Evolutionary conservation across 345 rosid genomes (phyloP).

Genomic region (Chamaenerion angustifolium): DNA sequence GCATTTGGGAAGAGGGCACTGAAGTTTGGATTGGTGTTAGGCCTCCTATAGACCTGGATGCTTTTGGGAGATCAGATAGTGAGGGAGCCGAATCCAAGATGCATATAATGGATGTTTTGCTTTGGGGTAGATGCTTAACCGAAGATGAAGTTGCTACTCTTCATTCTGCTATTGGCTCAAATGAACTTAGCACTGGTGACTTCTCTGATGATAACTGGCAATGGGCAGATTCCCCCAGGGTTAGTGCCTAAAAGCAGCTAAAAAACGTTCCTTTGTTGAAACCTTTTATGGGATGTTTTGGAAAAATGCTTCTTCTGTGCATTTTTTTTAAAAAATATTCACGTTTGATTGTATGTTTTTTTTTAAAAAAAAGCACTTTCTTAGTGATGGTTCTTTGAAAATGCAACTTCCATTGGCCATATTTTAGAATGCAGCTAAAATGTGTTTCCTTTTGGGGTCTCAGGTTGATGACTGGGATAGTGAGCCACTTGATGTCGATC

Average conservation of each 20-base stretch:
- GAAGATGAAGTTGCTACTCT: conserved; percentile 88
- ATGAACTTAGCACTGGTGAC: conserved; percentile 66
- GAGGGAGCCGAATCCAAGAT: conserved; percentile 97
- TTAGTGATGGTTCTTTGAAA: no score
- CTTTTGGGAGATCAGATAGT: conserved; percentile 98
- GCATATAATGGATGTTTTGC: conserved; percentile 99
- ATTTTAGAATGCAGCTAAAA: background rate
- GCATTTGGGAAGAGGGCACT: conserved; percentile 85
- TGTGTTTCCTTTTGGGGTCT: conserved; percentile 13
- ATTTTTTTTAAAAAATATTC: no score
- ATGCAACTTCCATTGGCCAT: no score
- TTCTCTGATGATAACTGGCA: conserved; percentile 90
- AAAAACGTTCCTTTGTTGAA: no score
- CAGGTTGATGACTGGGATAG: conserved; percentile 99
- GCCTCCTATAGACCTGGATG: conserved; percentile 89
- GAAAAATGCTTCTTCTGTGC: no score
- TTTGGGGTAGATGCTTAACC: conserved; percentile 94
- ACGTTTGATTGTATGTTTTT: no score
- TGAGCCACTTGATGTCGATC: conserved; percentile 92
- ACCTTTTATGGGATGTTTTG: no score
- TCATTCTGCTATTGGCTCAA: conserved; percentile 58
- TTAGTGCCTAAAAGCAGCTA: conserved; percentile 18
- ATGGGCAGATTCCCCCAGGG: conserved; percentile 96
- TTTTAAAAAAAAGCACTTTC: no score
- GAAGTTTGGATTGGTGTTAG: conserved; percentile 91